Percentiles rank a stretch among this genome's conserved stretches.
phyloP scores from a whole-genome alignment of 129 eudicot genomes.

The Saposhnikovia divaricata region DNA sequence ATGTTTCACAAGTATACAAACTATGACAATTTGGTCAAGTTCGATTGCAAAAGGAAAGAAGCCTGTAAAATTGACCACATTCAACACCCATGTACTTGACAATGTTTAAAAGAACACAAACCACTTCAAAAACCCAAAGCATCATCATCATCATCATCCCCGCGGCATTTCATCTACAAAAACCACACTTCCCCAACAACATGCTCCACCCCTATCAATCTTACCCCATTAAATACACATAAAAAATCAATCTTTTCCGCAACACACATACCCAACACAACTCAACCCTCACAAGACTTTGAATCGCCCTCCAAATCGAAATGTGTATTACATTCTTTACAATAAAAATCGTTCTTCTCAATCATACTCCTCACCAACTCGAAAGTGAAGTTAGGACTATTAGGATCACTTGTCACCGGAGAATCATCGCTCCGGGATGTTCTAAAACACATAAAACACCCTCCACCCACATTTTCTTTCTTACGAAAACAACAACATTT shows the following conservation, averaged over 20 bases:
- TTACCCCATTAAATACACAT: background rate
- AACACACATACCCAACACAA: background rate
- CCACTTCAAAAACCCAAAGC: background rate
- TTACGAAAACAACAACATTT: background rate
- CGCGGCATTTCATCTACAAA: background rate
- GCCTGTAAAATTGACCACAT: background rate
- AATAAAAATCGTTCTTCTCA: slow-evolving; percentile 10
- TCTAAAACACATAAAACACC: slow-evolving; percentile 1
- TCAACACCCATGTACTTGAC: background rate
- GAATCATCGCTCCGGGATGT: background rate
- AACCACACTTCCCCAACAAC: background rate
- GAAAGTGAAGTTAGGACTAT: slow-evolving; percentile 7
- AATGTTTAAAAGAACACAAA: background rate
- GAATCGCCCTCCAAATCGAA: background rate
- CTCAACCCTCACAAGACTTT: background rate
- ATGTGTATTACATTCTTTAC: slow-evolving; percentile 10
- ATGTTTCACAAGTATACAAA: background rate
- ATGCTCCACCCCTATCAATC: background rate
- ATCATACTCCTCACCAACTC: slow-evolving; percentile 2
- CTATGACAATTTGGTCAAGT: background rate
- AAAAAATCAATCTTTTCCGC: background rate
- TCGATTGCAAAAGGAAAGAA: background rate
- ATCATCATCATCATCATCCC: background rate
- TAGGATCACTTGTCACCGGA: slow-evolving; percentile 6
- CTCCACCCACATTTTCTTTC: background rate